phyloP scores from a whole-genome alignment of 73 alveolate genomes.

The Uronychia setigera region DNA sequence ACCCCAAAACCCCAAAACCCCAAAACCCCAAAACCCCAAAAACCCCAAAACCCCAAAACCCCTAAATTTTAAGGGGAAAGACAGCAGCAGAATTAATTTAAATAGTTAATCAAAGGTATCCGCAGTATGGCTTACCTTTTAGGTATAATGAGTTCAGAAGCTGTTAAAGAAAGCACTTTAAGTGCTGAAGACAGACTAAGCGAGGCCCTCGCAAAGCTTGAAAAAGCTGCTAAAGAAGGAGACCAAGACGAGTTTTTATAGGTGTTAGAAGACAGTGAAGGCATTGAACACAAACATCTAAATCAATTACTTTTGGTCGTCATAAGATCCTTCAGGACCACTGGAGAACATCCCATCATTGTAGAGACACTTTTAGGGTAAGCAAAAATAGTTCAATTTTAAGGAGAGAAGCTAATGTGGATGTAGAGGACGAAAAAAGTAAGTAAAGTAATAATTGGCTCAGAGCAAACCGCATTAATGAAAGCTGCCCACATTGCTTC shows the following conservation, averaged over 20 bases:
- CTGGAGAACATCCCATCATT: neutral
- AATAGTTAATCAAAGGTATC: too few relatives aligned
- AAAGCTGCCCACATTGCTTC: slow-evolving; percentile 53
- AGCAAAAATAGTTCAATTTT: neutral
- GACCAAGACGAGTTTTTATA: neutral
- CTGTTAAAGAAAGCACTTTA: too few relatives aligned
- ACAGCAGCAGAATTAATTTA: too few relatives aligned
- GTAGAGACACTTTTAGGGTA: neutral
- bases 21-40: too few relatives aligned
- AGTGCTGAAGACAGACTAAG: neutral
- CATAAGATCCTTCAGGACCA: neutral
- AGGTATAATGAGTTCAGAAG: too few relatives aligned
- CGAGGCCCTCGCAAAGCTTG: neutral
- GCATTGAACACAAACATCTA: neutral
- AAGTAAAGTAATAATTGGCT: neutral
- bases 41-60: too few relatives aligned
- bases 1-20: too few relatives aligned
- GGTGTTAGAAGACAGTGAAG: neutral
- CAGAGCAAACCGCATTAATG: slow-evolving; percentile 50
- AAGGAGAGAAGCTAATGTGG: slow-evolving; percentile 1
- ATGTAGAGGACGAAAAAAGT: neutral
- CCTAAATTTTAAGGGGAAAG: too few relatives aligned
- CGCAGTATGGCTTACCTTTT: too few relatives aligned
- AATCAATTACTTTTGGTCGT: neutral
- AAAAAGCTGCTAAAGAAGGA: neutral